Conservation (phyloP, 2,329 filamentous ascomycete genomes). For the Colletotrichum horii region DNA sequence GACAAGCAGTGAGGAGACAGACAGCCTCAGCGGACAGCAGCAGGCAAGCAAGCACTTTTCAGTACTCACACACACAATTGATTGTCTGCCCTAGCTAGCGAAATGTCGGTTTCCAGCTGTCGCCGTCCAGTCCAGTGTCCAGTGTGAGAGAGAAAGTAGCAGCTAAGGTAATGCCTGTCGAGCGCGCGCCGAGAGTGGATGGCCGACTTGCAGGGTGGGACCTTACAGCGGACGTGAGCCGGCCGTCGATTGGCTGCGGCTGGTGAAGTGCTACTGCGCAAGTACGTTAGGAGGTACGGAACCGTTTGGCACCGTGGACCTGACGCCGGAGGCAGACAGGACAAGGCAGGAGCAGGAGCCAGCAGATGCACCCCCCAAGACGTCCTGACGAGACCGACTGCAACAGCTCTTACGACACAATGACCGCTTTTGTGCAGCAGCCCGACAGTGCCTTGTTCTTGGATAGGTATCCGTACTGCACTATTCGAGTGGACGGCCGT, state of each 20-base stretch:
- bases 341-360: neutral
- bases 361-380: neutral
- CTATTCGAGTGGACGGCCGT: neutral
- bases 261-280: neutral
- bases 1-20: neutral
- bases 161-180: constrained; percentile 5
- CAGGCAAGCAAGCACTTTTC: neutral
- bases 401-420: neutral
- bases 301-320: neutral
- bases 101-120: neutral
- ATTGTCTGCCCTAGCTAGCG: neutral
- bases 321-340: neutral
- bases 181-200: neutral
- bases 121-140: neutral
- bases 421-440: constrained; percentile 11
- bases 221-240: neutral
- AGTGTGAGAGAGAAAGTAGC: neutral
- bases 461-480: neutral
- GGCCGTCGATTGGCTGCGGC: neutral
- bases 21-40: neutral
- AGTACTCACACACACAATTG: neutral
- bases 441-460: constrained; percentile 2
- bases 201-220: neutral
- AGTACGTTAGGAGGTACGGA: neutral
- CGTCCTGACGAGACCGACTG: neutral